phyloP scores from a whole-genome alignment of 1,284 basidiomycete species.

The Leccinum holopus region DNA sequence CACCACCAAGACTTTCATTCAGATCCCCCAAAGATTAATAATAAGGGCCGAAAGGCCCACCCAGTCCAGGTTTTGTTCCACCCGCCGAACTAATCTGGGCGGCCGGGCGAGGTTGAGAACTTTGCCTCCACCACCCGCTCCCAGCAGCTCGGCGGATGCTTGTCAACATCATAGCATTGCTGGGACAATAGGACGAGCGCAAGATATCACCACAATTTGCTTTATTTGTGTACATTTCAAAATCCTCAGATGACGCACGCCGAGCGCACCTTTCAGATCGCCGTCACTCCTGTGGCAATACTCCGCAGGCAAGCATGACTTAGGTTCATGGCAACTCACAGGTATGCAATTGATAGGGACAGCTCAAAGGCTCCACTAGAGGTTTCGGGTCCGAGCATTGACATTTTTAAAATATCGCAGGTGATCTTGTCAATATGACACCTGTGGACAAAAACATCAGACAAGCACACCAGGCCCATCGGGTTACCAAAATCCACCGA shows the following conservation, averaged over 20 bases:
- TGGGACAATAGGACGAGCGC: constrained; percentile 2
- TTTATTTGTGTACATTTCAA: constrained; percentile 14
- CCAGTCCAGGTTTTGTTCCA: neutral
- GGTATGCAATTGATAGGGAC: neutral
- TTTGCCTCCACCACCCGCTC: constrained; percentile 2
- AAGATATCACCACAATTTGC: constrained; percentile 11
- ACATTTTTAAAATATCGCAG: constrained; percentile 1
- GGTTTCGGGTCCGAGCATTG: constrained; percentile 14
- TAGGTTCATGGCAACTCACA: neutral
- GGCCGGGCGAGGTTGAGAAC: constrained; percentile 2
- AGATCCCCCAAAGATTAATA: neutral
- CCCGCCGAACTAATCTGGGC: neutral
- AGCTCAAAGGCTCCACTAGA: neutral
- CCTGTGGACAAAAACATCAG: constrained; percentile 7
- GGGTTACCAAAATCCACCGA: constrained; percentile 1
- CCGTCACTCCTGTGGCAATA: constrained; percentile 2
- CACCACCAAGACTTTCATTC: neutral
- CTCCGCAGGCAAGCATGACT: constrained; percentile 6
- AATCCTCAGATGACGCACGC: constrained; percentile 6
- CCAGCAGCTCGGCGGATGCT: constrained; percentile 1
- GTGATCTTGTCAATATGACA: constrained; percentile 1
- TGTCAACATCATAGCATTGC: neutral
- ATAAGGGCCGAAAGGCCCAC: neutral
- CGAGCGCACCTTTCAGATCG: constrained; percentile 5
- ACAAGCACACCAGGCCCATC: constrained; percentile 1